phyloP scores from a whole-genome alignment of 1,284 basidiomycete species.

The Dichomitus squalens region DNA sequence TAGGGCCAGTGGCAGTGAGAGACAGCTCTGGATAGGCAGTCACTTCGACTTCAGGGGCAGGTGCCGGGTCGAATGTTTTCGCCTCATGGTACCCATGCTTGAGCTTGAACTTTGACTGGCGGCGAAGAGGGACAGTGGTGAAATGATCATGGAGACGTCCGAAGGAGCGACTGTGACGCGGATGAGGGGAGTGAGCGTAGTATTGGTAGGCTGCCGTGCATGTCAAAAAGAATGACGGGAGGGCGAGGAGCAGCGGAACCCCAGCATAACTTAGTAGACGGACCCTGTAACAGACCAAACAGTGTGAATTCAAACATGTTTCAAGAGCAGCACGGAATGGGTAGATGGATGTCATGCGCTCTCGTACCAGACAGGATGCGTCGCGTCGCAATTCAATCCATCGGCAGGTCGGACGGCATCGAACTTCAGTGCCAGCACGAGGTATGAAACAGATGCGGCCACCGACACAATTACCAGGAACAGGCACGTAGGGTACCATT shows the following conservation, averaged over 20 bases:
- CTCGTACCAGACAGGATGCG: constrained; percentile 54
- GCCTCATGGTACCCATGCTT: constrained; percentile 17
- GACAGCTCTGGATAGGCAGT: not conserved
- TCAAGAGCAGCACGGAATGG: not conserved
- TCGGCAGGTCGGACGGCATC: constrained; percentile 48
- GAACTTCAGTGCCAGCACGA: constrained; percentile 45
- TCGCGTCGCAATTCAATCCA: constrained; percentile 58
- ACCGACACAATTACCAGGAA: constrained; percentile 46
- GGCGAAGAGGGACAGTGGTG: constrained; percentile 27
- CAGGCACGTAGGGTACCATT: constrained; percentile 43
- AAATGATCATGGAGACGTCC: constrained; percentile 15
- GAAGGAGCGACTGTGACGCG: constrained; percentile 11
- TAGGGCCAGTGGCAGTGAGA: not conserved
- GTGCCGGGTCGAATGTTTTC: constrained; percentile 5
- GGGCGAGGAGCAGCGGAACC: constrained; percentile 48
- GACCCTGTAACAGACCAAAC: constrained; percentile 44
- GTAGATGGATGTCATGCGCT: not conserved
- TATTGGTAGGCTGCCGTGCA: constrained; percentile 20
- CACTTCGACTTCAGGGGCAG: not conserved
- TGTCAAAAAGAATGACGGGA: constrained; percentile 54
- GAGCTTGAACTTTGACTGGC: constrained; percentile 10
- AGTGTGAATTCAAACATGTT: not conserved
- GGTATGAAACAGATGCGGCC: constrained; percentile 43
- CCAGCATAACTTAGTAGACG: constrained; percentile 65
- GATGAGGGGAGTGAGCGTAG: constrained; percentile 17